Evolutionary conservation across 1,139 yeast species (phyloP).

Genomic region (Candida freyschussii): DNA sequence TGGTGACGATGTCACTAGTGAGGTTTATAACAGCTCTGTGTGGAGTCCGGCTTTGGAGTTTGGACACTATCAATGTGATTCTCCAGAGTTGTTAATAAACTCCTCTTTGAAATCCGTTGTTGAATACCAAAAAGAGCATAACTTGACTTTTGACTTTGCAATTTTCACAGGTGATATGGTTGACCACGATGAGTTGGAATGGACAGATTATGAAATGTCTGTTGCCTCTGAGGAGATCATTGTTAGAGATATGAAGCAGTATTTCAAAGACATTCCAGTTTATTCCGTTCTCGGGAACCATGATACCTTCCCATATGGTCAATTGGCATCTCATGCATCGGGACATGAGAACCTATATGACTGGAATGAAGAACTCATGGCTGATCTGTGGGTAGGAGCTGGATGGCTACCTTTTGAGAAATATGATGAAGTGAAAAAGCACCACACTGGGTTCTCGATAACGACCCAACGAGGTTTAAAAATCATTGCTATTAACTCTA

Average conservation of each 20-base stretch:
- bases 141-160: conserved; percentile 48
- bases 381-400: conserved; percentile 49
- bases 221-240: conserved; percentile 48
- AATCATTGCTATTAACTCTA: conserved; percentile 61
- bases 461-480: conserved; percentile 54
- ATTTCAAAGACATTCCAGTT: conserved; percentile 52
- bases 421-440: conserved; percentile 27
- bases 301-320: conserved; percentile 70
- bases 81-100: conserved; percentile 56
- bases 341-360: conserved; percentile 46
- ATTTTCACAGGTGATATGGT: conserved; percentile 69
- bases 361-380: conserved; percentile 59
- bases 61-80: conserved; percentile 60
- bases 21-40: conserved; percentile 32
- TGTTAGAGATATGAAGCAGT: conserved; percentile 50
- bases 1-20: conserved; percentile 32
- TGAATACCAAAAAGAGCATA: conserved; percentile 30
- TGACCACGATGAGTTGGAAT: conserved; percentile 49
- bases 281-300: conserved; percentile 67
- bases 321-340: conserved; percentile 51
- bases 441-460: conserved; percentile 61
- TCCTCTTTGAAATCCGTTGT: conserved; percentile 47
- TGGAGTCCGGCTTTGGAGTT: conserved; percentile 53
- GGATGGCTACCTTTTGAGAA: conserved; percentile 33
- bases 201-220: conserved; percentile 43